Base-by-base conservation (phyloP, 495 filamentous ascomycete genomes). In the Penicillium malachiteum region DNA sequence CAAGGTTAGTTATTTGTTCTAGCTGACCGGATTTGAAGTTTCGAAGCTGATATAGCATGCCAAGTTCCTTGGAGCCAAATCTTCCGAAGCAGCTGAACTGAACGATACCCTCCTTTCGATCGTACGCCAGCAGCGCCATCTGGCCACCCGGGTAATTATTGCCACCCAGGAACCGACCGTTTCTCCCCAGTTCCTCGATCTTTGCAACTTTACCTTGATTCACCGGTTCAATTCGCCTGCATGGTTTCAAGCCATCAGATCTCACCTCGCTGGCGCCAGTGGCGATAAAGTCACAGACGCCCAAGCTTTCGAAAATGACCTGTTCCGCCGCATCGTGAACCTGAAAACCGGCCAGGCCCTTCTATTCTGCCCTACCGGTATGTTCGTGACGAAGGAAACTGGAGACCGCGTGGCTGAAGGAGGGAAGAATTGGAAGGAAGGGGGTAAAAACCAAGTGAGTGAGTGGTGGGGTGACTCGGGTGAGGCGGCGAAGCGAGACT, bases 91-190 rank as follows among this genome's bases (percentile, higher is more conserved):
- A 2, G 53, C 59, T 13, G 55, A 59, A 0, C 81, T 92, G 41
- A 91, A 87, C 0, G 78, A 89, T 30, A 79, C 77, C 1, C 71
- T 92, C 4, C 73, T 92, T 0, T 76, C 78, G 0, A 76, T 77
- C 0, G 87, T 93, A 61, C 78, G 89, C 4, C 76, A 83, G 40
- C 87, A 92, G 61, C 84, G 89, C 8, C 89, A 92, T 63, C 66
- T 85, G 0, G 88, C 75, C 4, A 74, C 80, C 0, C 78, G 88
- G 5, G 72, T 91, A 32, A 52, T 93, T 37, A 85, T 92, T 41
- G 81, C 88, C 0, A 92, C 89, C 0, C 88, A 93, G 59, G 89
- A 93, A 57, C 89, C 89, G 0, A 91, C 87, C 0, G 84, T 92
- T 42, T 86, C 85, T 0, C 81, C 83, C 0, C 72, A 74, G 34